These are phyloP conservation scores for Candida smagusa DNA, from an alignment of 1,139 yeast species.

Conservation along the genomic window DNA sequence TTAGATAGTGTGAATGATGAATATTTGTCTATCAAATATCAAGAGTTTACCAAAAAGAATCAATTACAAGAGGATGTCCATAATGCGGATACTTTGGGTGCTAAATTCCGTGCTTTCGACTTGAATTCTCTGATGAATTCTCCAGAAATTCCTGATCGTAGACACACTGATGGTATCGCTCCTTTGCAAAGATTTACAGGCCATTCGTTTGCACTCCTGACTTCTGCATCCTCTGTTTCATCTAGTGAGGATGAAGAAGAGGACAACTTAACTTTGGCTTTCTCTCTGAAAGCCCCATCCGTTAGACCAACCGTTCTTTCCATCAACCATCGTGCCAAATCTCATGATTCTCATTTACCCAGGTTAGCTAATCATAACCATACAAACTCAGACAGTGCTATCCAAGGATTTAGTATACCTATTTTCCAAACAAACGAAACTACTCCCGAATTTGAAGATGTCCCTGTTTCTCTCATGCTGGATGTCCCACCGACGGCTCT, in stretches of 20 bases:
- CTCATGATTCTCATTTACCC: constrained; percentile 45
- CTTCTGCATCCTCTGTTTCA: constrained; percentile 14
- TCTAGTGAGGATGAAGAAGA: constrained; percentile 29
- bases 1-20: constrained; percentile 72
- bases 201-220: constrained; percentile 8
- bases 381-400: constrained; percentile 6
- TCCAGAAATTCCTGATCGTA: constrained; percentile 11
- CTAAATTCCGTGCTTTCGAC: constrained; percentile 37
- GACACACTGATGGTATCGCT: constrained; percentile 12
- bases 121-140: constrained; percentile 37
- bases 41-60: constrained; percentile 22
- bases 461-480: constrained; percentile 37
- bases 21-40: constrained; percentile 34
- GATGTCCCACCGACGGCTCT: constrained; percentile 19
- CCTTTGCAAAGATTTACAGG: constrained; percentile 10
- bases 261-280: constrained; percentile 53
- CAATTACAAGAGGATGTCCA: constrained; percentile 1
- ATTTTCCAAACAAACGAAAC: constrained; percentile 23
- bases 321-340: constrained; percentile 34
- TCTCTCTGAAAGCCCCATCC: constrained; percentile 43
- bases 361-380: constrained; percentile 16
- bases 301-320: constrained; percentile 37
- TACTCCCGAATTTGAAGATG: constrained; percentile 40
- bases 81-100: constrained; percentile 9
- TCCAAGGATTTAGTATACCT: constrained; percentile 21